Percentiles rank a stretch among this genome's conserved stretches.
Evolutionary conservation across 805 yeast species (phyloP).

Genomic region (Candida jianshihensis): DNA sequence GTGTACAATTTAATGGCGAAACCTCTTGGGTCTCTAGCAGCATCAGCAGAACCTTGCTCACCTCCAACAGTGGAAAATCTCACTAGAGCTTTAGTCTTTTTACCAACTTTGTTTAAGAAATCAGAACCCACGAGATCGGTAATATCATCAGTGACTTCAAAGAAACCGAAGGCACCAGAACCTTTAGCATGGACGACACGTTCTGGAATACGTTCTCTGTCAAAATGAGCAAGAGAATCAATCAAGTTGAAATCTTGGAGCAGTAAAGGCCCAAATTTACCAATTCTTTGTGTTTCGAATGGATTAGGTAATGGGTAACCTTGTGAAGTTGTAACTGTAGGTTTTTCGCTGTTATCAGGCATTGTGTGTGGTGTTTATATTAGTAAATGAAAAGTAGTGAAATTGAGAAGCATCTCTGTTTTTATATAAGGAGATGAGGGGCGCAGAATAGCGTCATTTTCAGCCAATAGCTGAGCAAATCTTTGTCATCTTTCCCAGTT

Average conservation of each 20-base stretch:
- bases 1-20: conserved; percentile 76
- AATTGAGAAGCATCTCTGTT: too few species aligned
- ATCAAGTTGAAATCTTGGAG: conserved; percentile 77
- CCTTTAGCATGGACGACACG: conserved; percentile 94
- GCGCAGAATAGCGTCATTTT: too few species aligned
- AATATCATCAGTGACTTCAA: conserved; percentile 83
- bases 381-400: too few species aligned
- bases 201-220: conserved; percentile 86
- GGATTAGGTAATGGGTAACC: conserved; percentile 76
- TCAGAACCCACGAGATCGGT: conserved; percentile 64
- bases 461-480: too few species aligned
- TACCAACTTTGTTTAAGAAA: conserved; percentile 69
- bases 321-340: conserved; percentile 62
- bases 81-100: conserved; percentile 64
- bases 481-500: too few species aligned
- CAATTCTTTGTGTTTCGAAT: conserved; percentile 69
- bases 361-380: too few species aligned
- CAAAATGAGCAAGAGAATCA: conserved; percentile 81
- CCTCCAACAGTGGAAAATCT: conserved; percentile 89
- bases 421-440: too few species aligned
- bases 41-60: conserved; percentile 73
- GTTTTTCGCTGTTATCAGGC: conserved; percentile 22
- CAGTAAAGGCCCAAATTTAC: conserved; percentile 71
- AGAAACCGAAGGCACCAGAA: conserved; percentile 83
- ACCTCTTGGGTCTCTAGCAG: conserved; percentile 86